Conservation (phyloP, 176 grass and related monocot species). For the Musa schizocarpa region DNA sequence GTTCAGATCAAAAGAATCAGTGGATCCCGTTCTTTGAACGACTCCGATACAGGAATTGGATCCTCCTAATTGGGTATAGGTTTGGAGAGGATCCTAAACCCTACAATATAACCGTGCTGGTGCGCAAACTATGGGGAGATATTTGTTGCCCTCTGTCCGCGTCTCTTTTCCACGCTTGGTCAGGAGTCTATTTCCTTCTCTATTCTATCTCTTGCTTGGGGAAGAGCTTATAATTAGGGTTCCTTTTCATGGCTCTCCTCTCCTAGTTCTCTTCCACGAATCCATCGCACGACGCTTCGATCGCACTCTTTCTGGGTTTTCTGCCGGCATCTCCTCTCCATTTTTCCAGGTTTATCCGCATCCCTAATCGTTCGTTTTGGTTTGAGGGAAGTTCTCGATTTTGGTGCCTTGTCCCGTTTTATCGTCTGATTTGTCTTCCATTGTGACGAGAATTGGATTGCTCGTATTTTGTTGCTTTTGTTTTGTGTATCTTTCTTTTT, state of each 20-base stretch:
- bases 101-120: no score
- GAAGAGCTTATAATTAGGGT: constrained; percentile 1
- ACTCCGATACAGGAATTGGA: no score
- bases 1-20: no score
- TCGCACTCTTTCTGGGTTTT: background rate
- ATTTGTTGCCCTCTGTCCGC: background rate
- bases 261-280: background rate
- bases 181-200: background rate
- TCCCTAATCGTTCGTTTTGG: background rate
- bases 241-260: background rate
- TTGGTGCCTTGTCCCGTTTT: background rate
- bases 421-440: background rate
- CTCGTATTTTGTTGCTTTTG: background rate
- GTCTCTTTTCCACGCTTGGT: background rate
- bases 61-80: no score
- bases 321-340: background rate
- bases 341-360: background rate
- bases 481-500: background rate
- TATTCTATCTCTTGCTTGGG: background rate
- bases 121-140: background rate
- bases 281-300: background rate
- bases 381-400: background rate
- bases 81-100: no score
- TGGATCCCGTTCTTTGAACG: no score
- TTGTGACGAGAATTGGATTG: background rate